Base-by-base conservation (phyloP, 768 basidiomycete genomes). In the Panaeolus papilionaceus region DNA sequence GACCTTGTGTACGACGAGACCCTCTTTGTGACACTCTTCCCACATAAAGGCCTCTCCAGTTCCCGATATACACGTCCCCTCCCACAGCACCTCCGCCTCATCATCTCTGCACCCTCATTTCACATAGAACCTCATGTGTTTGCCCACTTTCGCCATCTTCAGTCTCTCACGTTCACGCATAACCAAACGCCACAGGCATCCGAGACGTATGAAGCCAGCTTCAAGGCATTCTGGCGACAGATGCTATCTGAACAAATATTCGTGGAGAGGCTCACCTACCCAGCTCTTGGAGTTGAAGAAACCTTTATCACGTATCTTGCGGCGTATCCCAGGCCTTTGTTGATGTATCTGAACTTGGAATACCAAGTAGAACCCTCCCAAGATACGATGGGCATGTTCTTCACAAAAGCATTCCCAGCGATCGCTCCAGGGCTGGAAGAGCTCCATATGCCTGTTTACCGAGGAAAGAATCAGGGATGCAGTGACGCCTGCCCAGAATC, bases 61-160 rank as follows among this genome's bases (percentile, higher is more conserved):
- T 23, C 47, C n/a, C n/a, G 26, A 23, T 9, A 20, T 20, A 14
- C 54, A 18, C 9, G 16, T 33, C 8, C 4, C 54, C 6, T 58
- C 16, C 26, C 54, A 28, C 54, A 37, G 28, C 14, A 33, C 26
- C 26, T 28, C 26, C 6, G 54, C 28, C 33, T 58, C 11, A 23
- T n/a, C 6, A 58, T 58, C 12, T 4, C 26, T 12, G 7, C 20
- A 10, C 54, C 54, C 6, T 28, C 11, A 1, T 58, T 58, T 58
- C 14, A 28, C 54, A 28, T 58, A 33, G 26, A 58, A 37, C 28
- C 54, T 28, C 54, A 58, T 33, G 54, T 58, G 12, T 58, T 58
- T 16, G 11, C 7, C 11, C 28, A 58, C 14, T 33, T 58, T 23
- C 54, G 28, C 14, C 33, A 28, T 3, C 54, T 58, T 33, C 54